Evolutionary conservation across 345 rosid genomes (phyloP).

Genomic region (Corchorus capsularis): DNA sequence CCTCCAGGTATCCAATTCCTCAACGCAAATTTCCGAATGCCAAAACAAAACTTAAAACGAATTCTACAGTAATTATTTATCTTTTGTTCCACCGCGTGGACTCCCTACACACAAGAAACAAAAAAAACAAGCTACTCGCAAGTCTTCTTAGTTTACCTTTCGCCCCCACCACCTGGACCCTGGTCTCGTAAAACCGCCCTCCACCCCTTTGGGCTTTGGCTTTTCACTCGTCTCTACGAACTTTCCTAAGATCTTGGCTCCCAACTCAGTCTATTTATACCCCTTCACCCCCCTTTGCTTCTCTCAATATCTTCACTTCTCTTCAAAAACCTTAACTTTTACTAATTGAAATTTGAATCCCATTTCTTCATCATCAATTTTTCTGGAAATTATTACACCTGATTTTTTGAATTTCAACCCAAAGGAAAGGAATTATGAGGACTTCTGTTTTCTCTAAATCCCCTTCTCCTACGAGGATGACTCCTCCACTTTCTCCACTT

Average conservation of each 20-base stretch:
- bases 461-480: slow-evolving; percentile 24
- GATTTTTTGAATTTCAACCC: not conserved
- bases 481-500: slow-evolving; percentile 37
- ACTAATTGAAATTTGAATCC: no score
- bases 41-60: not conserved
- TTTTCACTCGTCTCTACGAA: not conserved
- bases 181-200: not conserved
- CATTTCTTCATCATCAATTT: not conserved
- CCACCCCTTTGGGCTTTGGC: no score
- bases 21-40: not conserved
- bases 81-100: slow-evolving; percentile 13
- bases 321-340: not conserved
- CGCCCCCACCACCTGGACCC: not conserved
- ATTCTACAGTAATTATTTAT: not conserved
- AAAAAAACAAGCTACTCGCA: not conserved
- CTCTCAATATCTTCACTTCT: not conserved
- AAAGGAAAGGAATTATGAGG: slow-evolving; percentile 24
- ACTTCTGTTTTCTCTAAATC: slow-evolving; percentile 30
- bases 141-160: not conserved
- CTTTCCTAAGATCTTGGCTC: not conserved
- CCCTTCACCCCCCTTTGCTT: not conserved
- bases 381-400: not conserved
- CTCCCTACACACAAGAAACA: not conserved
- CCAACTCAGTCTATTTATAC: not conserved
- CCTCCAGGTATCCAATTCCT: not conserved